Evolutionary conservation across 345 rosid genomes (phyloP), one percentile per base, ranked within the genome.

Genomic region (Aquilaria malaccensis): DNA sequence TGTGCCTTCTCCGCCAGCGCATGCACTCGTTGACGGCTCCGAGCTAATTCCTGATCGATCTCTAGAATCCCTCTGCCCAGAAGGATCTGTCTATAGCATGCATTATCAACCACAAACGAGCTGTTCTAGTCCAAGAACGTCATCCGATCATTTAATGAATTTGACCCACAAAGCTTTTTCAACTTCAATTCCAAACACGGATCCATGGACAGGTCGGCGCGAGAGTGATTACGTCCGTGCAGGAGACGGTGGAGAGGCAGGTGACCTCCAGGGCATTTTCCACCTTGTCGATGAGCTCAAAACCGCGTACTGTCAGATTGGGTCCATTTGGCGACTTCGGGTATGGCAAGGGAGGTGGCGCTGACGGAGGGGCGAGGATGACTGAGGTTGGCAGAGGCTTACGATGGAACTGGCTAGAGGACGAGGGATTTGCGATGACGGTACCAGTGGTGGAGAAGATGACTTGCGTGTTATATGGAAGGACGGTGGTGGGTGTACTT

Each of bases 141-240:
- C 0, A 82, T 57, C 1, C 91, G 94, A n/a, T 86, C 82, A 10
- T 50, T 66, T 4, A 68, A 66, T 0, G 67, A 22, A 22, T 22
- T 22, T 22, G 22, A 15, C 32, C 74, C 61, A 30, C 97, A 85
- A 7, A 67, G 67, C 48, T 33, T 72, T 10, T 52, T 76, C 29
- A 90, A 77, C 72, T 67, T 75, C 6, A 72, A 58, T 3, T 65
- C 79, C 46, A 85, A 63, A 10, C 66, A 4, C 14, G 73, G 67
- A 61, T 84, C 88, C 94, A 85, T 85, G 0, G 81, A 22, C 22
- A 82, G 83, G 60, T 81, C 89, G 22, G 87, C 0, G 94, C 96
- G 10, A 84, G 64, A 9, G 89, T 65, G 56, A 89, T 60, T 43
- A 71, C 67, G 64, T 86, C 96, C 1, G 97, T 85, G 45, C 96